Evolutionary conservation across 441 rosid species (phyloP), one percentile per base, ranked within the genome.

Genomic region (Raphanus hybrid): DNA sequence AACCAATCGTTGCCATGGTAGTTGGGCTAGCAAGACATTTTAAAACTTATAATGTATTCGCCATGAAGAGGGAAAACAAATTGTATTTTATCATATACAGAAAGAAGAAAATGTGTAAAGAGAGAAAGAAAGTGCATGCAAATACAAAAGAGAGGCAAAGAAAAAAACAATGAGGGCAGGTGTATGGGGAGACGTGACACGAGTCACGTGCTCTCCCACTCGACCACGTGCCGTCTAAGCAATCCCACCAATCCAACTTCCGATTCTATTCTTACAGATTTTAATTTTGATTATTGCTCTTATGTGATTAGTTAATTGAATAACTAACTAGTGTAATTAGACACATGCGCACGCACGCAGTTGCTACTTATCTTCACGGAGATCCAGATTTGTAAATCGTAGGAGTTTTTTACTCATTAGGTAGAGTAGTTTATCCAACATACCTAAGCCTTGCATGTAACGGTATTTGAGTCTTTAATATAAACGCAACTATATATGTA

Each of bases 141-240:
- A 48, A 45, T 45, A 11, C 52, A 45, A 48, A 48, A 48, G 54
- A n/a, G 54, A 48, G 54, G 54, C 16, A 48, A 43, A 10, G 37
- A 6, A 8, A 35, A 29, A 29, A 71, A 71, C 35, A 60, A 61
- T 0, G 58, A 37, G 64, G 62, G n/a, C 81, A 72, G 65, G 37
- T 68, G 29, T 69, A 63, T 74, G 5, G 82, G 75, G 62, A 69
- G 0, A 63, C 2, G 82, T 63, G 82, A 20, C 45, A 15, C 8
- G 35, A 63, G 67, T 64, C 82, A 79, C 82, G 82, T 78, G 78
- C 67, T 65, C 32, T 62, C 29, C 14, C 67, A 67, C 78, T 68
- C 71, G 18, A 74, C 82, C 82, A 74, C 82, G 82, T 79, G 79
- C 79, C 82, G 78, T 74, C 32, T 55, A 73, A 68, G 78, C 66